These are phyloP conservation scores for sweet orange (Citrus sinensis) DNA, from an alignment of 345 rosid species.

Conservation along the genomic window DVS_A1.0 CM039165.1:34325501-34326000, in stretches of 20 bases:
- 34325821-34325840: constrained; percentile 12
- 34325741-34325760: neutral
- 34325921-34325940: neutral
- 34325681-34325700: neutral
- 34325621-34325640: neutral
- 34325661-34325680: neutral
- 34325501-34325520: neutral
- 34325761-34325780: neutral
- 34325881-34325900: neutral
- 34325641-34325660: neutral
- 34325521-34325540: neutral
- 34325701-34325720: neutral
- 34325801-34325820: constrained; percentile 9
- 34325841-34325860: constrained; percentile 2
- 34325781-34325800: constrained; percentile 23
- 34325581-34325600: neutral
- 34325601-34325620: neutral
- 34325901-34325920: neutral
- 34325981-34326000: neutral
- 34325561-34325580: neutral
- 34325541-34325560: neutral
- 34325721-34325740: neutral
- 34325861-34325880: neutral
- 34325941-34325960: too few relatives aligned
- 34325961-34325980: too few relatives aligned